phyloP scores from a whole-genome alignment of 192 early-diverging fungal species.

The Glomus cerebriforme region DNA sequence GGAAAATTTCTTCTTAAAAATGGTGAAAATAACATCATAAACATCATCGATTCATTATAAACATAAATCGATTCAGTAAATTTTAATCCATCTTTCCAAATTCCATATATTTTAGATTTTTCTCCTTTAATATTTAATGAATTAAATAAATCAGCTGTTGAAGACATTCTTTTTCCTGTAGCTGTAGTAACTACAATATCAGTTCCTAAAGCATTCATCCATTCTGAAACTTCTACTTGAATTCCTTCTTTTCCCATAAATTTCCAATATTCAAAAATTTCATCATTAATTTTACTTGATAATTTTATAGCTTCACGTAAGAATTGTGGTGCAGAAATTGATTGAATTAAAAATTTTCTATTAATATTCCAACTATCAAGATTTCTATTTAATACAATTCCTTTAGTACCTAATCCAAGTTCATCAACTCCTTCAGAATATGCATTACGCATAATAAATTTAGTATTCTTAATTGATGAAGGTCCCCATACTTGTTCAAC shows the following conservation, averaged over 20 bases:
- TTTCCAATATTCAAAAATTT: conserved; percentile 10
- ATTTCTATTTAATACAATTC: not conserved
- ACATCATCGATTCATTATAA: not conserved
- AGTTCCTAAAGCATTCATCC: not conserved
- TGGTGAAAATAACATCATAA: not conserved
- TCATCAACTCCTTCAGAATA: conserved; percentile 6
- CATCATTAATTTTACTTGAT: not conserved
- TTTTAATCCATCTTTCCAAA: not conserved
- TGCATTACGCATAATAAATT: not conserved
- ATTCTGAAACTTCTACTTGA: not conserved
- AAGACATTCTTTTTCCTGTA: not conserved
- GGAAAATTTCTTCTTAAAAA: not conserved
- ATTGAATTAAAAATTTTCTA: conserved; percentile 1
- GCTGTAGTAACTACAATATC: not conserved
- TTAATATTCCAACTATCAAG: not conserved
- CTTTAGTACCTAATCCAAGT: conserved; percentile 5
- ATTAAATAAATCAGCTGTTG: conserved; percentile 3
- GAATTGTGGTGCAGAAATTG: not conserved
- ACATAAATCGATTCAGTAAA: not conserved
- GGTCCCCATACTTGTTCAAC: not conserved
- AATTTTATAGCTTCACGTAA: not conserved
- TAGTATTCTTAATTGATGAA: not conserved
- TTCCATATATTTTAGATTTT: not conserved
- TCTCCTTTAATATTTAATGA: not conserved
- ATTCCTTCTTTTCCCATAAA: not conserved